Evolutionary conservation across 768 basidiomycete species (phyloP).

Genomic region (Gloeophyllum trabeum): DNA sequence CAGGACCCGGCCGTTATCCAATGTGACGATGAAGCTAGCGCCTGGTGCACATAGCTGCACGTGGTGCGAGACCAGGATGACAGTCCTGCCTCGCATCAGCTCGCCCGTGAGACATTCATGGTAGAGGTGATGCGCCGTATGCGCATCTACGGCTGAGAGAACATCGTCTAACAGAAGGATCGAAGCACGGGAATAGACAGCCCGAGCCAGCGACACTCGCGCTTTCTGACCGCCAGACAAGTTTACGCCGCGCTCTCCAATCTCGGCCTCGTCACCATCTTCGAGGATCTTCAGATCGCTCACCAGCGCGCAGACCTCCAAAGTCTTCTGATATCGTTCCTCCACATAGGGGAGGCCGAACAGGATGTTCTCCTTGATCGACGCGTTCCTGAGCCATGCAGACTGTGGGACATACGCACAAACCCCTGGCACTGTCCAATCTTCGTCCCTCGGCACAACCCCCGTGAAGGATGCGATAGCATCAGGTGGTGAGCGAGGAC

Average conservation of each 20-base stretch:
- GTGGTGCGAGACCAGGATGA: constrained; percentile 90
- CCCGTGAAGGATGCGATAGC: constrained; percentile 50
- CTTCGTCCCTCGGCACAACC: constrained; percentile 29
- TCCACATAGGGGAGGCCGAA: constrained; percentile 70
- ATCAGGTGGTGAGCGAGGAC: constrained; percentile 80
- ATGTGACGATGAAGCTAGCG: constrained; percentile 72
- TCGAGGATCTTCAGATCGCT: constrained; percentile 75
- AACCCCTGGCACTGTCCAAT: constrained; percentile 71
- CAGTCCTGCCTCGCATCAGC: constrained; percentile 68
- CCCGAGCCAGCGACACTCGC: constrained; percentile 68
- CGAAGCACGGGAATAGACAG: constrained; percentile 83
- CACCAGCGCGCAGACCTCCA: constrained; percentile 58
- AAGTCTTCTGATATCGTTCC: constrained; percentile 63
- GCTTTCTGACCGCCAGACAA: constrained; percentile 45
- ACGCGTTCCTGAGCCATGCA: constrained; percentile 68
- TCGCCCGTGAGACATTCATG: constrained; percentile 72
- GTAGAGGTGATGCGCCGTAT: constrained; percentile 77
- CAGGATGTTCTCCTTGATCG: constrained; percentile 66
- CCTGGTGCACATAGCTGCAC: constrained; percentile 79
- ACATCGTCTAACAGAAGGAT: constrained; percentile 82
- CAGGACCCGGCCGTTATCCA: constrained; percentile 69
- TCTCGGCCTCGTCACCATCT: constrained; percentile 82
- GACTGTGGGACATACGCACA: constrained; percentile 82
- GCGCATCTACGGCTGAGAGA: constrained; percentile 59
- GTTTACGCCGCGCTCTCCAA: constrained; percentile 71